These are phyloP conservation scores for Neocatenulostroma microsporum DNA, from an alignment of 2,329 filamentous ascomycete genomes.

Conservation along the genomic window DNA sequence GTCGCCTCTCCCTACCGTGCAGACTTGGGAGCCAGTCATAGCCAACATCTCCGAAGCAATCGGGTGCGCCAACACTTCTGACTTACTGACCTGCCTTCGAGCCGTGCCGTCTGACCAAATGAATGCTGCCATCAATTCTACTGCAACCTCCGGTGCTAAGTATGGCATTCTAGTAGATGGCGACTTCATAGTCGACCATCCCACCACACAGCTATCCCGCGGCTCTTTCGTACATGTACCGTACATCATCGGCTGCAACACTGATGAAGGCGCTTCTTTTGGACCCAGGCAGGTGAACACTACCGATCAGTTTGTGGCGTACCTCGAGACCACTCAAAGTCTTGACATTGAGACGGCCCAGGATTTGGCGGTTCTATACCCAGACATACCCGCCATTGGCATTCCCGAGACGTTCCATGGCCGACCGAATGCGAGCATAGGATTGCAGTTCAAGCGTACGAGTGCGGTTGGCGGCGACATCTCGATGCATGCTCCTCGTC, in stretches of 20 bases:
- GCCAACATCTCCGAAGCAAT: slow-evolving; percentile 20
- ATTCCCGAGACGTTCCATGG: slow-evolving; percentile 17
- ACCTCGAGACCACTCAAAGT: slow-evolving; percentile 9
- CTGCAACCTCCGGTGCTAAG: slow-evolving; percentile 12
- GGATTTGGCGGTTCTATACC: slow-evolving; percentile 28
- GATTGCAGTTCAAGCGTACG: slow-evolving; percentile 18
- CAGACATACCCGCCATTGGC: slow-evolving; percentile 22
- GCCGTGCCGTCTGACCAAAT: slow-evolving; percentile 13
- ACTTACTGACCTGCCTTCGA: slow-evolving; percentile 31
- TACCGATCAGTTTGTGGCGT: slow-evolving; percentile 16
- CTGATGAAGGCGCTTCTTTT: slow-evolving; percentile 22
- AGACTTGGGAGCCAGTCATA: slow-evolving; percentile 20
- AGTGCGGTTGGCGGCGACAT: slow-evolving; percentile 18
- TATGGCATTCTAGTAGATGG: slow-evolving; percentile 20
- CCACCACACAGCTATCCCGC: slow-evolving; percentile 13
- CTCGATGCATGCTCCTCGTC: slow-evolving; percentile 13
- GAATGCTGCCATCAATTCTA: slow-evolving; percentile 22
- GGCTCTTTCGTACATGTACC: slow-evolving; percentile 23
- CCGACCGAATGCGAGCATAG: slow-evolving; percentile 14
- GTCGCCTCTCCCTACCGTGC: slow-evolving; percentile 11
- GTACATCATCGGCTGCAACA: slow-evolving; percentile 21
- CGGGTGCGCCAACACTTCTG: slow-evolving; percentile 16
- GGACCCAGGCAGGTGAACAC: slow-evolving; percentile 19
- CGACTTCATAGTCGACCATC: slow-evolving; percentile 19
- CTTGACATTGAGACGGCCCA: slow-evolving; percentile 29